Evolutionary conservation across 208 protist species (phyloP), one percentile per base, ranked within the genome.

Genomic region (Crithidia bombi): DNA sequence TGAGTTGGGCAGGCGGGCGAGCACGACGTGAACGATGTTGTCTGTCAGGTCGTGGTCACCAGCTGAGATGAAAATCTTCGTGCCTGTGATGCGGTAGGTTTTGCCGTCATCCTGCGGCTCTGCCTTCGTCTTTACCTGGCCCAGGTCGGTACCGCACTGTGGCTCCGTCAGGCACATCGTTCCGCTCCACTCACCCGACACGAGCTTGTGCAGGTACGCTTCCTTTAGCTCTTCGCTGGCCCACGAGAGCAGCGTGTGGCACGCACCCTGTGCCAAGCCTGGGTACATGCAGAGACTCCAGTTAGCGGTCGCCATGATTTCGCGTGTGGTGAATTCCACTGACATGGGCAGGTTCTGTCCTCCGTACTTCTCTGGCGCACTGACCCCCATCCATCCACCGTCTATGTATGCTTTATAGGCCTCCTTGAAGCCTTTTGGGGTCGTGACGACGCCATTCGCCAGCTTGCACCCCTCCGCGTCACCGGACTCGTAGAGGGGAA

Each of bases 111-210:
- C 61, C 33, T 64, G 62, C 12, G 81, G 82, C 78, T 89, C 87
- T 15, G 93, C 91, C 61, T 86, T 91, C 36, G 91, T 93, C 68
- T 85, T 86, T 28, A 95, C 87, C 68, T 94, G 87, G 3, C 79
- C 81, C 41, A 96, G 77, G 73, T 96, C 90, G 19, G 87, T 90
- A 11, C 91, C 93, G 78, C 89, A 92, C 43, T 93, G 87, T 38
- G 89, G 91, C 73, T 96, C 93, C n/a, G 91, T 96, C 51, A 97
- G 78, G 68, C 93, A 96, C 91, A 97, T 95, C 23, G 91, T 95
- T 26, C 93, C 93, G 21, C 75, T 86, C 83, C 86, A 94, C 73
- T 87, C 79, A 26, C 89, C 87, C 30, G 72, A 78, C 61, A 95
- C 78, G 25, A 97, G 67, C 55, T 83, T 83, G 26, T 81, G 78